Evolutionary conservation across 2,329 filamentous ascomycete species (phyloP), one percentile per base, ranked within the genome.

Genomic region (Coleophoma eucalyptorum): DNA sequence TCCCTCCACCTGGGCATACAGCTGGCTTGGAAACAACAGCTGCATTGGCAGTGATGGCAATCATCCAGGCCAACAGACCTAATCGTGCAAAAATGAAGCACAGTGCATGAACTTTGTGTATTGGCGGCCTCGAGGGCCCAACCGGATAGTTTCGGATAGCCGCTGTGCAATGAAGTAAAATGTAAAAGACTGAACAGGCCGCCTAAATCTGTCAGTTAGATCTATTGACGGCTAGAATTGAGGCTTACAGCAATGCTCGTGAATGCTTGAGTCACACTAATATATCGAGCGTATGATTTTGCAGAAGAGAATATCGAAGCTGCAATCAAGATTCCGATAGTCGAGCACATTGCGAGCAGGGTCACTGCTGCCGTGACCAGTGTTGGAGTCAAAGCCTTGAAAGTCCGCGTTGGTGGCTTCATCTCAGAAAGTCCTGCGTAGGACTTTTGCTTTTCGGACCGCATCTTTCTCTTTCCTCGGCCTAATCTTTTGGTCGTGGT

Each of bases 41-140:
- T 18, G 46, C 50, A 0, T 56, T 51, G 5, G 50, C 46, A 6
- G 61, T 52, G 7, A 63, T 52, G 5, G 55, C 44, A n/a, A 56
- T 26, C 12, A 57, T 33, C 62, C 60, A 64, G 15, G 50, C 43
- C 1, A 60, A 46, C 19, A 63, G 46, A 12, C 45, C 43, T 13
- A 63, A 34, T 10, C 59, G 52, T 5, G 62, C 60, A 2, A 58
- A 8, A n/a, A 64, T 57, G 34, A 63, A 59, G 31, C 55, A 58
- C 41, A 51, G 48, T 7, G 53, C 58, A 51, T 62, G 62, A 5
- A 58, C 32, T 41, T 48, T 56, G 18, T 55, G 43, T 20, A 50
- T 47, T 1, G 60, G 60, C 4, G 58, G 58, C 13, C 57, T 50
- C 4, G 54, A 47, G 12, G 46, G 33, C 11, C 58, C 59, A 1